These are phyloP conservation scores for Metschnikowia proteae DNA, from an alignment of 805 yeast genomes.

Conservation along the genomic window DNA sequence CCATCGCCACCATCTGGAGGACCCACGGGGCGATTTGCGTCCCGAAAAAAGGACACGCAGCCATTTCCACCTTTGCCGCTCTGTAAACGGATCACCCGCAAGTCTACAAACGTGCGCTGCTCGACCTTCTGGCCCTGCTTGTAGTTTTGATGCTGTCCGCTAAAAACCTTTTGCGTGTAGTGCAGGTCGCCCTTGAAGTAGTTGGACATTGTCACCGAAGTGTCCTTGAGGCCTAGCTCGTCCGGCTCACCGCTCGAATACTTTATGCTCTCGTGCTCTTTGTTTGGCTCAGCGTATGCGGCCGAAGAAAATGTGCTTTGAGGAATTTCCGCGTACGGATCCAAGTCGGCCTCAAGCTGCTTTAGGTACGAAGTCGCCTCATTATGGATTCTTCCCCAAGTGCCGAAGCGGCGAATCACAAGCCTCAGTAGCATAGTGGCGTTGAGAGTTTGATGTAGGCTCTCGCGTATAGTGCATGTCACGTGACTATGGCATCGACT, in stretches of 20 bases:
- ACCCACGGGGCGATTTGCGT: slow-evolving; percentile 78
- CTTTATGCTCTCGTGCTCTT: slow-evolving; percentile 7
- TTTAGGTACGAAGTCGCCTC: not conserved
- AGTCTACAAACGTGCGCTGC: slow-evolving; percentile 42
- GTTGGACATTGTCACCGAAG: slow-evolving; percentile 24
- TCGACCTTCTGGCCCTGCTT: slow-evolving; percentile 33
- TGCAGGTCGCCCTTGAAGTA: slow-evolving; percentile 40
- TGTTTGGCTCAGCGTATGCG: not conserved
- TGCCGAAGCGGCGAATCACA: slow-evolving; percentile 6
- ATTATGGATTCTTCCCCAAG: not conserved
- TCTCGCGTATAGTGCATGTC: not conserved
- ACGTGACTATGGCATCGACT: not conserved
- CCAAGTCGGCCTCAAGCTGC: slow-evolving; percentile 1
- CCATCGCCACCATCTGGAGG: slow-evolving; percentile 99
- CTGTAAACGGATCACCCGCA: slow-evolving; percentile 55
- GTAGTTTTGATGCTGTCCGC: slow-evolving; percentile 26
- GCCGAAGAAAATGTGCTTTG: slow-evolving; percentile 6
- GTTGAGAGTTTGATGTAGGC: not conserved
- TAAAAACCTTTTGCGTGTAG: slow-evolving; percentile 37
- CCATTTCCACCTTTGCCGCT: slow-evolving; percentile 94
- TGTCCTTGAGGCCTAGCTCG: slow-evolving; percentile 12
- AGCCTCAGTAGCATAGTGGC: slow-evolving; percentile 1
- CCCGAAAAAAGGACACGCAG: slow-evolving; percentile 77
- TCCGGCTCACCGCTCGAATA: slow-evolving; percentile 8
- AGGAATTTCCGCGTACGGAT: slow-evolving; percentile 14